Evolutionary conservation across 306 rosid species (phyloP).

Genomic region (Luffa aegyptiaca): DNA sequence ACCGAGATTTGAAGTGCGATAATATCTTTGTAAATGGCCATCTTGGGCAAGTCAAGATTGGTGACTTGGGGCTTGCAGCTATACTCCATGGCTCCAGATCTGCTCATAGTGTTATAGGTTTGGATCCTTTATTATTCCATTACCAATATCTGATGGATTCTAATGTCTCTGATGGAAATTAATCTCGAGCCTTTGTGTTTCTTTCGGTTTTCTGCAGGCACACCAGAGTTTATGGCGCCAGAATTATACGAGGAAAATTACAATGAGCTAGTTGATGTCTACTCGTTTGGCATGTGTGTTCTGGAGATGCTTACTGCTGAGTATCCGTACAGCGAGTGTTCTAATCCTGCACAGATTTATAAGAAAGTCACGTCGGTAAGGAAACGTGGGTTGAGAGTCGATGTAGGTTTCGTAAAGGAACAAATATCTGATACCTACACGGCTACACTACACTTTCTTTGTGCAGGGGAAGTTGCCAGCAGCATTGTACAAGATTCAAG

Average conservation of each 20-base stretch:
- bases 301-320: slow-evolving; percentile 81
- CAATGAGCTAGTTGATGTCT: slow-evolving; percentile 88
- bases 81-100: slow-evolving; percentile 58
- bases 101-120: slow-evolving; percentile 91
- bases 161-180: neutral
- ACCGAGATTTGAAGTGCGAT: slow-evolving; percentile 87
- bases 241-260: slow-evolving; percentile 82
- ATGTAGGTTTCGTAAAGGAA: neutral
- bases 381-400: neutral
- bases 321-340: slow-evolving; percentile 73
- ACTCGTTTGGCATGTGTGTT: slow-evolving; percentile 93
- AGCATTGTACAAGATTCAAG: slow-evolving; percentile 50
- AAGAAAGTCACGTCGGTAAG: slow-evolving; percentile 87
- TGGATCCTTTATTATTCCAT: neutral
- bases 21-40: slow-evolving; percentile 87
- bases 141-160: neutral
- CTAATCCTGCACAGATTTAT: slow-evolving; percentile 86
- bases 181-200: neutral
- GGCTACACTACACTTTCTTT: slow-evolving; percentile 13
- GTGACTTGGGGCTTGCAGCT: slow-evolving; percentile 82
- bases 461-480: slow-evolving; percentile 77
- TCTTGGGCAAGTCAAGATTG: slow-evolving; percentile 89
- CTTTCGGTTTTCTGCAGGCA: slow-evolving; percentile 34
- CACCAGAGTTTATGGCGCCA: slow-evolving; percentile 97
- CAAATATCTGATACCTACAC: slow-evolving; percentile 5